Percentiles rank a stretch among this genome's conserved stretches.
Conservation (phyloP, 148 eudicot genomes). For the Fagopyrum tataricum region DNA sequence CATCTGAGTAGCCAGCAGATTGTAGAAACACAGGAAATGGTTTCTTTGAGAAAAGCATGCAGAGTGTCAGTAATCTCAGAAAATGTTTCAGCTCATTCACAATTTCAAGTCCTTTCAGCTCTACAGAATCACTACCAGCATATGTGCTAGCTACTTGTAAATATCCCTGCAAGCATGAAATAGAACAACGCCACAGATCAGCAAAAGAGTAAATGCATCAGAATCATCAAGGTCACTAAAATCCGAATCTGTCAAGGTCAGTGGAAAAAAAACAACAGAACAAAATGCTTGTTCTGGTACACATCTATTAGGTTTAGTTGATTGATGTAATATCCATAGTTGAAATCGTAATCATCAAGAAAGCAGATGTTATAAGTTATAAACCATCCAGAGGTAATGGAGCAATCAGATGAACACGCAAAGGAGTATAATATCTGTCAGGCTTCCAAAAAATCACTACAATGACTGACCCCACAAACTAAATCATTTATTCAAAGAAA, state of each 20-base stretch:
- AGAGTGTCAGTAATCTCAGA: conserved; percentile 55
- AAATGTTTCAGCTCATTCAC: conserved; percentile 53
- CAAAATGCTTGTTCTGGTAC: background rate
- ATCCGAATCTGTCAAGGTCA: background rate
- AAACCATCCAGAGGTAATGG: background rate
- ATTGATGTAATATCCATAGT: background rate
- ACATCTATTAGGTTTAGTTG: background rate
- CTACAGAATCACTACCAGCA: conserved; percentile 67
- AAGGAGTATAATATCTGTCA: background rate
- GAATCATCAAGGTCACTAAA: background rate
- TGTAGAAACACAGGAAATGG: conserved; percentile 90
- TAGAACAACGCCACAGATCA: conserved; percentile 5
- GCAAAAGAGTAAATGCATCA: background rate
- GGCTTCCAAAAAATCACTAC: background rate
- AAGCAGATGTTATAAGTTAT: background rate
- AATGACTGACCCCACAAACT: background rate
- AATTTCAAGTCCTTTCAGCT: conserved; percentile 62
- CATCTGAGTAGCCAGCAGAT: conserved; percentile 65
- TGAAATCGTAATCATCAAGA: background rate
- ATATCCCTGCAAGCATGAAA: conserved; percentile 52
- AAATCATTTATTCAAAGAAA: background rate
- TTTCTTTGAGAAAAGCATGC: conserved; percentile 88
- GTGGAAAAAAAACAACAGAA: background rate
- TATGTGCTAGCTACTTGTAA: conserved; percentile 74
- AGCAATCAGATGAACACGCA: background rate